Base-by-base conservation (phyloP, 192 early-diverging fungal genomes). In the Rhizoclosmatium sp. region DNA sequence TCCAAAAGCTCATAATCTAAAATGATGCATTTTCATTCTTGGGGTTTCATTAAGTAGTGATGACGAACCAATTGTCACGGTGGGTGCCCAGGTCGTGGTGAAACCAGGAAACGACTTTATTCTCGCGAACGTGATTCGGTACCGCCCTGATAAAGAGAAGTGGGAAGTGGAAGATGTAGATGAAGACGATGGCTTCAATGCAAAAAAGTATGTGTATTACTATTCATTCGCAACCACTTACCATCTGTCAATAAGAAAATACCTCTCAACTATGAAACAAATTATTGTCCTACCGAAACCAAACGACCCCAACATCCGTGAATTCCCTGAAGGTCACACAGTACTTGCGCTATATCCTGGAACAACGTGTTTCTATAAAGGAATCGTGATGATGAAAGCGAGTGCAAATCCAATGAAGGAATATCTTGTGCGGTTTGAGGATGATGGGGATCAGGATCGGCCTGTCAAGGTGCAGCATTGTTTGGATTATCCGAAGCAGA, bases 311-410 rank as follows among this genome's bases (percentile, higher is more conserved):
- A 19, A 21, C 60, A 59, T 19, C 16, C 65, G 39, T 59, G 82
- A 85, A 49, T 87, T 84, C 62, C 80, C 76, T 5, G 75, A 70
- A 61, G 80, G 71, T 31, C 77, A 82, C 54, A 70, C 69, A 51
- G 87, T 88, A 19, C 75, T 88, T 64, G 85, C 87, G 47, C 69
- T 85, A 46, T 88, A 83, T 59, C 85, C 85, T 21, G 65, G 60
- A 2, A 84, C 73, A 16, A 87, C 71, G 40, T 88, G 87, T 65
- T 88, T 88, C 59, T 88, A 88, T 61, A 71, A 76, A 40, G 87
- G 84, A 12, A 72, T 48, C 12, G 84, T 88, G 2, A 75, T 78
- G 12, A 44, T 66, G 3, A 61, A 80, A 19, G 81, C 85, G 4
- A 75, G 69, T 41, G 82, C 84, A 84, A 68, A 58, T 49, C 56